Base-by-base conservation (phyloP, 2,329 filamentous ascomycete species). In the Neonectria coccinea region DNA sequence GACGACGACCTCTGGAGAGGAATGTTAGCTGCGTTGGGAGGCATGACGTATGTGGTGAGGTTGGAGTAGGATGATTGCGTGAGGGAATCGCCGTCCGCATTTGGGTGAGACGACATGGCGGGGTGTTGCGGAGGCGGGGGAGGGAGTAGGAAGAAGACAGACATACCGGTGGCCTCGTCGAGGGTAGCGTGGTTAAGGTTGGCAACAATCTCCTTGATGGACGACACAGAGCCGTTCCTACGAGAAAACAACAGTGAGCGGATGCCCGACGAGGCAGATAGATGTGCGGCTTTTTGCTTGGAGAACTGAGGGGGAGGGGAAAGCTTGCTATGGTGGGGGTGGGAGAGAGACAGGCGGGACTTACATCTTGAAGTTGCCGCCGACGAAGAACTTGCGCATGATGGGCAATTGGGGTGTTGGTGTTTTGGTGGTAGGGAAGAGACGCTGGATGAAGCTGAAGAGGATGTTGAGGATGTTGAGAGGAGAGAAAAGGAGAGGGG, bases 361-460 rank as follows among this genome's bases (percentile, higher is more conserved):
- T 79, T 85, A 97, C 94, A 98, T 98, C 89, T 99, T 98, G 87
- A 98, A 98, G 91, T 99, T 99, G 80, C 94, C 94, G 82, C 94
- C 94, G 82, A 97, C 92, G 82, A 97, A 97, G 88, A 97, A 97
- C 86, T 94, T 92, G 86, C 94, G 94, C 94, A 97, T 97, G 77
- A 78, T 93, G 88, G 83, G 75, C 75, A 69, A 78, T 74, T 72
- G 54, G 66, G 9, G 8, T 18, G n/a, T 42, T 42, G 39, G 45
- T 58, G 25, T 42, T 51, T 59, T 22, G 18, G 57, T 31, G 39
- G 57, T 41, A 29, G 63, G 53, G 50, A 48, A 45, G 48, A 33
- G 39, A 52, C 33, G 25, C 55, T 22, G 42, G 47, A 50, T 25
- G 31, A 22, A 60, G 25, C 31, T 48, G 52, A 18, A 27, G 25